These are phyloP conservation scores for Aspergillus novoparasiticus DNA, from an alignment of 2,329 filamentous ascomycete genomes.

Conservation along the genomic window DNA sequence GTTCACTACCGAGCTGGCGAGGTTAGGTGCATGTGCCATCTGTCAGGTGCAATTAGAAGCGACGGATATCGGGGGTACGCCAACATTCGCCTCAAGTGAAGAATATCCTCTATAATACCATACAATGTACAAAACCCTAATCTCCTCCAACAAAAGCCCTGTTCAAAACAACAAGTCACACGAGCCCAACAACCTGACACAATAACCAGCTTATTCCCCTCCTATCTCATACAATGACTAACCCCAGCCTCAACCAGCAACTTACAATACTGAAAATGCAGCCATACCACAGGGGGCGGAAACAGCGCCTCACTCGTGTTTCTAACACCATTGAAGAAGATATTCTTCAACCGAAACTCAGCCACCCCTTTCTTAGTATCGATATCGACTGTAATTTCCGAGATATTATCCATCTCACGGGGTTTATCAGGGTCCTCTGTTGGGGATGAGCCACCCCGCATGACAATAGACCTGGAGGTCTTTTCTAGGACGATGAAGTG, in stretches of 20 bases:
- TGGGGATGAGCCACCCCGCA: neutral
- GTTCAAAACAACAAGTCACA: too few species aligned
- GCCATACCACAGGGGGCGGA: constrained; percentile 1
- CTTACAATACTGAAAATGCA: constrained; percentile 9
- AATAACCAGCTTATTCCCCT: too few species aligned
- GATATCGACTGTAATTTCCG: neutral
- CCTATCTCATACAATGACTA: neutral
- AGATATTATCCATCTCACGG: constrained; percentile 1
- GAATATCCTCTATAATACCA: too few species aligned
- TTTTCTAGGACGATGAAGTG: constrained; percentile 3
- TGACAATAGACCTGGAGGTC: neutral
- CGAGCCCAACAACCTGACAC: too few species aligned
- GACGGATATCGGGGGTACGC: too few species aligned
- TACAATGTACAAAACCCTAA: too few species aligned
- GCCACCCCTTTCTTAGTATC: neutral
- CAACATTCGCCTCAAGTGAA: too few species aligned
- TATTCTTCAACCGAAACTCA: constrained; percentile 7
- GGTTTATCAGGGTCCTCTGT: neutral
- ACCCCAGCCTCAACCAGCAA: constrained; percentile 5
- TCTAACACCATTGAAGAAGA: constrained; percentile 2
- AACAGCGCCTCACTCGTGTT: neutral
- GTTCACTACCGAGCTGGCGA: neutral
- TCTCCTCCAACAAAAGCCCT: too few species aligned
- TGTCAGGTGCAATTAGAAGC: neutral
- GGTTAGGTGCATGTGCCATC: neutral